Conservation (phyloP, 2,329 filamentous ascomycete genomes). For the Graphiopsis chlorocephala region DNA sequence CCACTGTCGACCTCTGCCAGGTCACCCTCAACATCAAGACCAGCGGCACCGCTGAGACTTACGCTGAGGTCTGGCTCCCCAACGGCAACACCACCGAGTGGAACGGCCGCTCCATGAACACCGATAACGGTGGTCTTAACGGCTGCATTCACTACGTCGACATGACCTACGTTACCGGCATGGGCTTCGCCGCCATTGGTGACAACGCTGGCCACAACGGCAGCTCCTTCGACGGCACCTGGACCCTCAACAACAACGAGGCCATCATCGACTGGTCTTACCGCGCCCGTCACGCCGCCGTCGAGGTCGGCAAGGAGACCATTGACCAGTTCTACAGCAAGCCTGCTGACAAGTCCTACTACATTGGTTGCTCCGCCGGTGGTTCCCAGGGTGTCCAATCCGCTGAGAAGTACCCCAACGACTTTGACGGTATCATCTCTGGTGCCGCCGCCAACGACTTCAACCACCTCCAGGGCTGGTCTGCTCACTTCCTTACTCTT, state of each 20-base stretch:
- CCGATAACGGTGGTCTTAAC: conserved; percentile 36
- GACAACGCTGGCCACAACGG: conserved; percentile 36
- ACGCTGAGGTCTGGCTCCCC: conserved; percentile 48
- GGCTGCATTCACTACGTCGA: conserved; percentile 35
- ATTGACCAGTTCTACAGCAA: conserved; percentile 39
- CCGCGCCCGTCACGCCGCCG: conserved; percentile 33
- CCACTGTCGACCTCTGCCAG: conserved; percentile 40
- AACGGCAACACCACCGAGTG: conserved; percentile 30
- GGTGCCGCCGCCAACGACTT: conserved; percentile 46
- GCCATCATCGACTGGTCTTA: conserved; percentile 34
- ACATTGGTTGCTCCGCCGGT: conserved; percentile 49
- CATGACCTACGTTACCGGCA: conserved; percentile 31
- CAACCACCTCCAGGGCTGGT: conserved; percentile 45
- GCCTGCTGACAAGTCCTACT: conserved; percentile 44
- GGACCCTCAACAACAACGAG: conserved; percentile 32
- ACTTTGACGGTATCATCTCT: conserved; percentile 50
- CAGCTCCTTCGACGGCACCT: conserved; percentile 31
- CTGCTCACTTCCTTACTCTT: conserved; percentile 42
- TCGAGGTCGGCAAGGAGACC: conserved; percentile 34
- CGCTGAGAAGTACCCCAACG: conserved; percentile 44
- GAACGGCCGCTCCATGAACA: conserved; percentile 36
- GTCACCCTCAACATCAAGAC: conserved; percentile 41
- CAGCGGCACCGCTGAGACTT: conserved; percentile 39
- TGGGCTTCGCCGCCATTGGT: conserved; percentile 35
- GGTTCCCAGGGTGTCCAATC: conserved; percentile 49